Evolutionary conservation across 345 rosid genomes (phyloP), one percentile per base, ranked within the genome.

Genomic region (Citrus glauca): DNA sequence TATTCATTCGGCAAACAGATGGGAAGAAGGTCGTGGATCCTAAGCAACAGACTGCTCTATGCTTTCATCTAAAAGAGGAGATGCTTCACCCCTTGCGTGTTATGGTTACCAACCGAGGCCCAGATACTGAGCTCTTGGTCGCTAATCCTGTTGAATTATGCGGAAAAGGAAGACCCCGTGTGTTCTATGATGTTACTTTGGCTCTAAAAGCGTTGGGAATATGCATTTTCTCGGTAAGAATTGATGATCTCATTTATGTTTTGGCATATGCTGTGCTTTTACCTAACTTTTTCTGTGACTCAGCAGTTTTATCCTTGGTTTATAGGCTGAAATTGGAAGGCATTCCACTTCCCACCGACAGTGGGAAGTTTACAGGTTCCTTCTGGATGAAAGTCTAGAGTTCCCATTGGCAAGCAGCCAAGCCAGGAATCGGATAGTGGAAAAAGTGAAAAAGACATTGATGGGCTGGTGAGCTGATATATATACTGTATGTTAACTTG

Each of bases 341-440:
- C 90, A 87, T 75, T 84, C 90, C 1, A 73, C 90, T 13, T 72
- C 71, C 24, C 89, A 83, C 66, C 77, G 91, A 8, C 89, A 92
- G 70, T 92, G 95, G 97, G 95, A 91, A 88, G 92, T 91, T 48
- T 91, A 91, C 81, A 88, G 97, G 64, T 90, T 92, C 82, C 95
- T 91, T 66, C 74, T 92, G 82, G 89, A 86, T 45, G 95, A 92
- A 78, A 87, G 80, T 76, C 75, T 69, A 20, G 92, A 89, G 48
- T 84, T 85, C 66, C 89, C 89, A 6, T 77, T 91, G 69, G 84
- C 89, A 63, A 88, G 86, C 77, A 77, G 38, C 20, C 81, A 53
- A 70, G 87, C 89, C 20, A 85, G 93, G 74, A 85, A 78, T 77
- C 88, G 85, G 77, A 77, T 89, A 76, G 95, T 87, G 67, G 88